Percentiles rank a stretch among this genome's conserved stretches.
These are phyloP conservation scores for Falciphora oryzae DNA, from an alignment of 2,329 filamentous ascomycete genomes.

Conservation along the genomic window DNA sequence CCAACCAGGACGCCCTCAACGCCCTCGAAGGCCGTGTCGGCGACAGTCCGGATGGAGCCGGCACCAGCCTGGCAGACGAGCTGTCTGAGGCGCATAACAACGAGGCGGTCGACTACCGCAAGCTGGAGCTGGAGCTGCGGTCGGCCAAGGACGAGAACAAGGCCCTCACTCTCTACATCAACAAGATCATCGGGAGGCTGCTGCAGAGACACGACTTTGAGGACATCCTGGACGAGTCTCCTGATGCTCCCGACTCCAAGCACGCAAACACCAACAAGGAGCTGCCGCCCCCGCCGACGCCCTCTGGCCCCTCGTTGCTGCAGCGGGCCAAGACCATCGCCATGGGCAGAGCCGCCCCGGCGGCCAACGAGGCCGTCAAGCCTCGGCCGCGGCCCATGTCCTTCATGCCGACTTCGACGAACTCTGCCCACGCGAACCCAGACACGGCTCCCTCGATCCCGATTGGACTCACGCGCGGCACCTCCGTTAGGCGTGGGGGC, in stretches of 20 bases:
- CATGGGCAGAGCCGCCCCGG: slow-evolving; percentile 26
- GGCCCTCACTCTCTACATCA: slow-evolving; percentile 93
- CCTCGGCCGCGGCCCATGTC: slow-evolving; percentile 52
- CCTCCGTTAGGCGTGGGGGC: slow-evolving; percentile 43
- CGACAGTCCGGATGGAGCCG: slow-evolving; percentile 12
- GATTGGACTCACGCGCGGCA: slow-evolving; percentile 50
- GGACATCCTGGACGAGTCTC: slow-evolving; percentile 79
- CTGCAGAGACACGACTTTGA: slow-evolving; percentile 94
- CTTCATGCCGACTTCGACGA: slow-evolving; percentile 37
- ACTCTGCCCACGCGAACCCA: slow-evolving; percentile 49
- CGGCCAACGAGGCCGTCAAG: slow-evolving; percentile 23
- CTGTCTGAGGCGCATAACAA: slow-evolving; percentile 64
- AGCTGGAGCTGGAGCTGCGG: slow-evolving; percentile 73
- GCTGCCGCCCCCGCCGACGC: slow-evolving; percentile 65
- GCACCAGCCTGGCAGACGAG: slow-evolving; percentile 75
- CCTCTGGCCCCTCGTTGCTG: slow-evolving; percentile 46
- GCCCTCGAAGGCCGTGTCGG: slow-evolving; percentile 52
- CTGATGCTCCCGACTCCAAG: slow-evolving; percentile 42
- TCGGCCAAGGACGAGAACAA: slow-evolving; percentile 87
- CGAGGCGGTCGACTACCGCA: slow-evolving; percentile 48
- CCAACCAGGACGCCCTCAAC: slow-evolving; percentile 59
- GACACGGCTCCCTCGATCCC: slow-evolving; percentile 73
- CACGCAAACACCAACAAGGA: slow-evolving; percentile 67
- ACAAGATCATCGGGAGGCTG: slow-evolving; percentile 95
- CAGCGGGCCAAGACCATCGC: slow-evolving; percentile 59